Base-by-base conservation (phyloP, 257 asterid species). In the Primulina eburnea region DNA sequence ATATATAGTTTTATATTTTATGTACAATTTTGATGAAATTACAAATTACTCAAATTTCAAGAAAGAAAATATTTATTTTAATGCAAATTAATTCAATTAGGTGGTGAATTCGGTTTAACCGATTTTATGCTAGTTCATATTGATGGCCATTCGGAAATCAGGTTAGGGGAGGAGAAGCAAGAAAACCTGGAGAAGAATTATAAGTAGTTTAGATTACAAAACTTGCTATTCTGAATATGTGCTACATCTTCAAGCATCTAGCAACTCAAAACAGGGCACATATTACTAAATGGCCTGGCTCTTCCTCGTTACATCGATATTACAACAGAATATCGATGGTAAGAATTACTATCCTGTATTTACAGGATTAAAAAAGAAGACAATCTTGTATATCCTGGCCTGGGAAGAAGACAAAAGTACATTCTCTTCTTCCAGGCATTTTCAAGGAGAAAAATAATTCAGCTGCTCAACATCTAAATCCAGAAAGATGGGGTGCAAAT, bases 381-480 rank as follows among this genome's bases (percentile, higher is more conserved):
- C 0, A 47, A 12, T 16, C 7, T 50, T 16, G 21, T 50, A 16
- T 5, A 50, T 50, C 57, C 21, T 5, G 20, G 21, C 57, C 21
- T 5, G 20, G 21, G 20, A 50, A 43, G 20, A 50, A 50, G 8
- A 50, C 5, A 17, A 50, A 50, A 17, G 0, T 8, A 50, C 17
- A 17, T 40, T 59, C 70, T 59, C 43, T 24, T 14, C 37, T 40
- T 16, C 17, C 18, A 5, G 21, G 37, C 60, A 33, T 65, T 28
- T 60, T 64, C 35, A 21, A 37, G 21, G 55, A 33, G 57, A 43
- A 9, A 32, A 65, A 32, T 18, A 64, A 12, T 63, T 28, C 50
- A 43, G 38, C 55, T 21, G 47, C 70, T 28, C 40, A 37, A n/a
- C 43, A 69, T 60, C 60, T 75, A 16, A 59, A 33, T 72, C 57